Percentiles rank a stretch among this genome's conserved stretches.
Evolutionary conservation across 1,139 yeast species (phyloP).

Genomic region (Saccharomyces uvarum): DNA sequence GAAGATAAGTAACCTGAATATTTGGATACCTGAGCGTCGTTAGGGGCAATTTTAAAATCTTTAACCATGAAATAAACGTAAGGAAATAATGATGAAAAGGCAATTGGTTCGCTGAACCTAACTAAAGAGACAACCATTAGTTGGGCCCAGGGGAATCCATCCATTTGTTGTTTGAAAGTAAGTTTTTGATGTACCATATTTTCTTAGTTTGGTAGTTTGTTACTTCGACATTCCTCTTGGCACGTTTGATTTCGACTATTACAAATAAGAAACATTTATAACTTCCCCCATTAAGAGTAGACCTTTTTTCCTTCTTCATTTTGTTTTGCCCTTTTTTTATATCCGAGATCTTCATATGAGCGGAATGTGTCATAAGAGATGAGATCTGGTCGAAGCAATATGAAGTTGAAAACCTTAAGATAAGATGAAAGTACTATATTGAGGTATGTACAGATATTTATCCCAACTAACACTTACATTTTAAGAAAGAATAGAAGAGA

Average conservation of each 20-base stretch:
- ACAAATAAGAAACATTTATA: not conserved
- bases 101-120: conserved; percentile 54
- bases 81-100: conserved; percentile 58
- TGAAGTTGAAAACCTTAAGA: not conserved
- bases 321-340: not conserved
- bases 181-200: conserved; percentile 12
- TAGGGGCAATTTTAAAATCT: conserved; percentile 46
- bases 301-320: not conserved
- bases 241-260: not conserved
- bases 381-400: not conserved
- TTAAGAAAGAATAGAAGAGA: not conserved
- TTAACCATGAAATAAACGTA: conserved; percentile 58
- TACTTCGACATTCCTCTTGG: not conserved
- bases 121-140: conserved; percentile 40
- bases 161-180: conserved; percentile 31
- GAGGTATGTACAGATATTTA: not conserved
- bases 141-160: conserved; percentile 47
- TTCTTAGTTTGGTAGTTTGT: not conserved
- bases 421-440: not conserved
- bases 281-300: not conserved
- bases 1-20: conserved; percentile 56
- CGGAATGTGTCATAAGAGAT: not conserved
- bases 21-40: conserved; percentile 45
- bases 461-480: not conserved
- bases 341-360: not conserved